phyloP scores from a whole-genome alignment of 305 asterid species.

The Solanum hybrid region DNA sequence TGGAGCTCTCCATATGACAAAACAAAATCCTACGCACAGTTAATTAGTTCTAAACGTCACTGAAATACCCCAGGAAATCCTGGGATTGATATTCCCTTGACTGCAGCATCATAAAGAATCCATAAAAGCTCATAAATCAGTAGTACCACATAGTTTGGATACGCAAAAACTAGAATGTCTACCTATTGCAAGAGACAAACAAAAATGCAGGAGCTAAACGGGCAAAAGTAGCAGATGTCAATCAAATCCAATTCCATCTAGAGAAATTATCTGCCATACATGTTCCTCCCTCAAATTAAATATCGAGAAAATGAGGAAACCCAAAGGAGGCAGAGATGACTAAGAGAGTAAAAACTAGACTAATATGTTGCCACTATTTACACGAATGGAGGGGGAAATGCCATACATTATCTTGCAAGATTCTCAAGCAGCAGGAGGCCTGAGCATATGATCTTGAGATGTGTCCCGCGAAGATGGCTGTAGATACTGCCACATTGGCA shows the following conservation, averaged over 20 bases:
- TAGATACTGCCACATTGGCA: slow-evolving; percentile 84
- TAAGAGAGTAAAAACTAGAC: not conserved
- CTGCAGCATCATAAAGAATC: not conserved
- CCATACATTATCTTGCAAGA: slow-evolving; percentile 6
- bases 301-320: not conserved
- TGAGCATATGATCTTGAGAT: slow-evolving; percentile 64
- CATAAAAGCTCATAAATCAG: not conserved
- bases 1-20: not conserved
- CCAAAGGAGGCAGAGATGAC: not conserved
- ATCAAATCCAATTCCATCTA: slow-evolving; percentile 10
- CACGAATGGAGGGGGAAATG: slow-evolving; percentile 22
- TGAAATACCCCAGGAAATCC: not conserved
- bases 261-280: not conserved
- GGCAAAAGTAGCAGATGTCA: not conserved
- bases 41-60: not conserved
- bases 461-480: slow-evolving; percentile 62
- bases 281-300: slow-evolving; percentile 4
- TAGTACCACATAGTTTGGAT: not conserved
- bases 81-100: not conserved
- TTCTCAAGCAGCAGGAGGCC: slow-evolving; percentile 83
- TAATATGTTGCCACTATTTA: slow-evolving; percentile 21
- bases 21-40: not conserved
- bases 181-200: not conserved
- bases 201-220: not conserved
- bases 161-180: not conserved